phyloP scores from a whole-genome alignment of 495 filamentous ascomycete species.

The Talaromyces trachyspermus region DNA sequence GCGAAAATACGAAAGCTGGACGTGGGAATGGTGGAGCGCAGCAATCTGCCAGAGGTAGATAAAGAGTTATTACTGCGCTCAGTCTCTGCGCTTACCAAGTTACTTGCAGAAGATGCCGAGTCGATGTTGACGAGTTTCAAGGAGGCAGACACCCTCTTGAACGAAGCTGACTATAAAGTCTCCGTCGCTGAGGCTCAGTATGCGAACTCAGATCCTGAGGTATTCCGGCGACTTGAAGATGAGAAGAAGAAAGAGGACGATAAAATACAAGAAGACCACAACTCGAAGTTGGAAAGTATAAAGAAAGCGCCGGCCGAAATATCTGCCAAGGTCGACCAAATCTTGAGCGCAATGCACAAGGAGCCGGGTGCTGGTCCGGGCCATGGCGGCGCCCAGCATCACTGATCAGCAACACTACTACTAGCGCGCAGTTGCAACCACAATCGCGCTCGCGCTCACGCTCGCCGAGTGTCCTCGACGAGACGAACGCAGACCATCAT shows the following conservation, averaged over 20 bases:
- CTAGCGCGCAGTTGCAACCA: too few species aligned
- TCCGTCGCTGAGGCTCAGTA: slow-evolving; percentile 46
- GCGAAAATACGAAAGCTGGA: slow-evolving; percentile 33
- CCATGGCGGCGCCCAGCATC: slow-evolving; percentile 11
- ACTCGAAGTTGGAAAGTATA: slow-evolving; percentile 42
- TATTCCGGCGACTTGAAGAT: slow-evolving; percentile 35
- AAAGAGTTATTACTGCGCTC: slow-evolving; percentile 40
- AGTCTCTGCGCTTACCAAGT: slow-evolving; percentile 30
- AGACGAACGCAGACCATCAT: slow-evolving; percentile 4
- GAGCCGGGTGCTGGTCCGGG: slow-evolving; percentile 16
- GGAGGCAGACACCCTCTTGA: slow-evolving; percentile 40
- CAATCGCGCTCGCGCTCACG: slow-evolving; percentile 6
- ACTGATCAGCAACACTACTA: not conserved
- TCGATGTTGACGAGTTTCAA: slow-evolving; percentile 43
- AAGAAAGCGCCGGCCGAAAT: slow-evolving; percentile 33
- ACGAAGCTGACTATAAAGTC: slow-evolving; percentile 46
- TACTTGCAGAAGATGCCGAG: slow-evolving; percentile 41
- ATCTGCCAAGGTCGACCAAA: slow-evolving; percentile 20
- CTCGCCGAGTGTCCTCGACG: not conserved
- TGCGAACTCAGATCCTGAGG: slow-evolving; percentile 34
- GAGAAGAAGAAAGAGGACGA: slow-evolving; percentile 48
- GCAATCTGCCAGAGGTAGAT: slow-evolving; percentile 30
- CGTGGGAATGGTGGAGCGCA: slow-evolving; percentile 22
- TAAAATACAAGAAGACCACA: slow-evolving; percentile 37
- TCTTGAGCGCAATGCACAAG: slow-evolving; percentile 25